Evolutionary conservation across 2,329 filamentous ascomycete genomes (phyloP), one percentile per base, ranked within the genome.

Genomic region (Diaporthe sp.): DNA sequence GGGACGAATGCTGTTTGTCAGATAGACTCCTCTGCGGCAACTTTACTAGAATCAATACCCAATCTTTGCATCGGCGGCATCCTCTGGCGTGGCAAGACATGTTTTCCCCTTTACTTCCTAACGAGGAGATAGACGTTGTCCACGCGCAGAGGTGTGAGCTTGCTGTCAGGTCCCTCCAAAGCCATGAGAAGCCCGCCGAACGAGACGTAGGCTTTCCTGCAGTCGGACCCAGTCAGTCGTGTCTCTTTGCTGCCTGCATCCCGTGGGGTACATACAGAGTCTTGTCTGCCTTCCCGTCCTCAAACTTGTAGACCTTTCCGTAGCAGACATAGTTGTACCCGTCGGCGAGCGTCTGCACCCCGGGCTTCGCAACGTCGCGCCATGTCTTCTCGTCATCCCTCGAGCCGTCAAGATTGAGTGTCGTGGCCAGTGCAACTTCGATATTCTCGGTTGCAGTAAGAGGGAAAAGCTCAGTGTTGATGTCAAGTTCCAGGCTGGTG

Each of bases 101-200:
- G 37, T 46, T n/a, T 9, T 17, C 17, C 65, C 51, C 37, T 34
- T 81, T 86, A 96, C 92, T 97, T 98, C 92, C 98, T 99, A 80
- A 98, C 88, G 76, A 98, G 89, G 77, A 99, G 90, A 83, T 99
- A 99, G 78, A 97, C 92, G 82, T 98, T 93, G 84, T 99, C 97
- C 81, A 98, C 96, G 80, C 95, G 92, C 82, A 99, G 86, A 39
- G 95, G 94, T 46, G 94, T 97, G 77, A 99, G 91, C 88, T 98
- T 98, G 89, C 97, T 97, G 85, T 98, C 97, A 3, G 97, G 97
- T 8, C 97, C 97, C 81, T 98, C 94, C 74, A 99, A 89, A 80
- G 94, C 95, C 86, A 98, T 93, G 81, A 99, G 86, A 78, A 99
- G 87, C 10, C 97, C 97, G 65, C 97, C 97, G 81, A 98, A 99